Base-by-base conservation (phyloP, 2,329 filamentous ascomycete genomes). In the Scortechinia acanthostroma region DNA sequence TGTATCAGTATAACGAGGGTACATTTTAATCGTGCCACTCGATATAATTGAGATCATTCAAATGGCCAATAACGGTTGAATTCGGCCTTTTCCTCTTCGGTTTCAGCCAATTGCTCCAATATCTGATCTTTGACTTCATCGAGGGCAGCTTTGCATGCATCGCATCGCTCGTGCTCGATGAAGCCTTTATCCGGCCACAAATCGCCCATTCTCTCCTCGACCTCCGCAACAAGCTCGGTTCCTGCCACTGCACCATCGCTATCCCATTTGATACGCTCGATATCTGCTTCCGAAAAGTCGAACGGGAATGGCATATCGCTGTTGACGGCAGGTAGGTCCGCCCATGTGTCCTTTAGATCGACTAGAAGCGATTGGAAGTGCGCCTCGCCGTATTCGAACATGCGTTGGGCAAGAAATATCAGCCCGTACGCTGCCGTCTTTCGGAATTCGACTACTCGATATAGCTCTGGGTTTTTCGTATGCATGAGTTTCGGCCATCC, bases 331-430 rank as follows among this genome's bases (percentile, higher is more conserved):
- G 53, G 52, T 43, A 57, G 45, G 3, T 53, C 51, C 20, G 44
- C 19, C 53, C 52, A 60, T 2, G 48, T 52, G 37, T 57, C 55
- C 20, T 53, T 51, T 43, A 59, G 43, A 49, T 59, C 55, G 19
- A 56, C 53, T 4, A 58, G 44, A 49, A 58, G 54, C 13, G 54
- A 59, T 46, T 51, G 49, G 33, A 58, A 60, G 21, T 58, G 56
- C 25, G 53, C 50, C 47, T 60, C 56, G 25, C 56, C 53, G 44
- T 58, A 58, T 50, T 58, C 50, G n/a, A 59, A 59, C 50, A 58
- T 58, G 2, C 51, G 51, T 23, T 54, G 54, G 5, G 51, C 53
- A 49, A 59, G 56, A 45, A 57, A 58, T 21, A 58, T 55, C 35
- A 60, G 40, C 14, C 56, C 52, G 20, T 52, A 58, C 1, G 54